These are phyloP conservation scores for Podochytrium sp. DNA, from an alignment of 192 early-diverging fungal genomes.

Conservation along the genomic window DNA sequence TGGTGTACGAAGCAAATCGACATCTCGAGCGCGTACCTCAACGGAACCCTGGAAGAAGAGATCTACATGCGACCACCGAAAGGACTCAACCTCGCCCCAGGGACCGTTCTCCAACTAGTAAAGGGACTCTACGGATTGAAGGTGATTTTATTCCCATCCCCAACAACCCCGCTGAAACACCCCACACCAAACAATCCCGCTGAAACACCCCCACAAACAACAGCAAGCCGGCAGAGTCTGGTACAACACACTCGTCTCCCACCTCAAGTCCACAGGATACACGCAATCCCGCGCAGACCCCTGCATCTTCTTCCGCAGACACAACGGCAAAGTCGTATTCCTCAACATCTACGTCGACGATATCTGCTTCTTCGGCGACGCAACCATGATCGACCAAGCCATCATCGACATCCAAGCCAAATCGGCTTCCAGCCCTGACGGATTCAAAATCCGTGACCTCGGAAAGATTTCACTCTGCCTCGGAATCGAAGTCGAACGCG, in stretches of 20 bases:
- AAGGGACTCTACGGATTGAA: too few species aligned
- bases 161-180: too few species aligned
- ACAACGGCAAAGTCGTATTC: not conserved
- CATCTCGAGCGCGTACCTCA: slow-evolving; percentile 3
- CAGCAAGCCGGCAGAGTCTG: slow-evolving; percentile 22
- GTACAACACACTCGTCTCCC: not conserved
- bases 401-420: not conserved
- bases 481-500: slow-evolving; percentile 10
- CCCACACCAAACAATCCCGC: too few species aligned
- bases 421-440: too few species aligned
- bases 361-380: slow-evolving; percentile 16
- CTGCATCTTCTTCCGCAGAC: not conserved
- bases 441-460: not conserved
- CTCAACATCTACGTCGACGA: slow-evolving; percentile 13
- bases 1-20: not conserved
- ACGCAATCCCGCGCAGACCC: not conserved
- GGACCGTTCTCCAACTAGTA: not conserved
- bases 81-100: not conserved
- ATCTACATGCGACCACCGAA: slow-evolving; percentile 15
- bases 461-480: not conserved
- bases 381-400: not conserved
- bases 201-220: not conserved
- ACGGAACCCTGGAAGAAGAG: not conserved
- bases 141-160: too few species aligned
- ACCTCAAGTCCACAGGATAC: not conserved